Evolutionary conservation across 2,329 filamentous ascomycete species (phyloP), one percentile per base, ranked within the genome.

Genomic region (Penicillium thymicola): DNA sequence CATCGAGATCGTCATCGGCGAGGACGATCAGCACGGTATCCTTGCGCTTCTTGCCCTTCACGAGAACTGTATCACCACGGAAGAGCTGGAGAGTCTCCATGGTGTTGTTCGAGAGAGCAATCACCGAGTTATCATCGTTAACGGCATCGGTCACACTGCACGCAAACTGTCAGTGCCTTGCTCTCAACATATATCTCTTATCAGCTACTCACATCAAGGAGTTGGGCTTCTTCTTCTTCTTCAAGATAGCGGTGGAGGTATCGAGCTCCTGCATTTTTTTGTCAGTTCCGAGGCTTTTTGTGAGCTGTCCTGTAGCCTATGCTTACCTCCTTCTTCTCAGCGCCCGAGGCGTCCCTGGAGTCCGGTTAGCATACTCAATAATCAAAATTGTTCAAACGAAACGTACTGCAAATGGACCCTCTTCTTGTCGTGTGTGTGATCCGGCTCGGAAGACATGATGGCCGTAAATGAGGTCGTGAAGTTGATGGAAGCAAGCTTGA

Each of bases 191-290:
- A 58, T 47, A 51, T 55, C 47, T 40, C 32, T 42, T 13, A 34
- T 25, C 38, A 45, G 28, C 32, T 43, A 77, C 88, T 76, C 83
- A 96, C 92, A 99, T 96, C 76, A 99, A 80, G 73, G 93, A 95
- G 80, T 99, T 99, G 70, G 92, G 92, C 90, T 99, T 99, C 92
- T 99, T 99, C 89, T 99, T 99, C 85, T 97, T 97, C 83, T 97
- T 97, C 72, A 99, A 85, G 70, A 99, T 99, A 67, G 94, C 94
- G 44, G 94, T 99, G 51, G 94, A 86, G 61, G 88, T 91, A 74
- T 96, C 94, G 76, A 97, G 90, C 70, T 91, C 87, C 87, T 95
- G 70, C 58, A 34, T 43, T 62, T 57, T 57, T 34, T 43, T 36
- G 58, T 70, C 52, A 68, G 63, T 52, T 59, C 43, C 18, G 32